phyloP scores from a whole-genome alignment of 768 basidiomycete genomes.

The Lentinula sp. region DNA sequence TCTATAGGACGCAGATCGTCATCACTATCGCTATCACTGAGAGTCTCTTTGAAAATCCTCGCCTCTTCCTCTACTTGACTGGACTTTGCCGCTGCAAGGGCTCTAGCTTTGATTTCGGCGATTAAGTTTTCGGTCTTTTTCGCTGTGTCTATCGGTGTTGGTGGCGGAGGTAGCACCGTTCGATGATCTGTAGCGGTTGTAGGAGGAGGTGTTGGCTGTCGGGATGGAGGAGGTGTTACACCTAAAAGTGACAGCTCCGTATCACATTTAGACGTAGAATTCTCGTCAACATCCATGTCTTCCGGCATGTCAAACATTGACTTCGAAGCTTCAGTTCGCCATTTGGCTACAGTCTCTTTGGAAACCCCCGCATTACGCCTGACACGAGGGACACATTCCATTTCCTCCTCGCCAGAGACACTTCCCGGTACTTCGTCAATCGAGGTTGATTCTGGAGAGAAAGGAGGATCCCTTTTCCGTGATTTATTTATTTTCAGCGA shows the following conservation, averaged over 20 bases:
- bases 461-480: constrained; percentile 33
- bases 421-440: constrained; percentile 51
- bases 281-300: constrained; percentile 8
- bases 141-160: constrained; percentile 22
- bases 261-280: neutral
- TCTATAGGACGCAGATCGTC: constrained; percentile 5
- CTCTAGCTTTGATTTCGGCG: constrained; percentile 59
- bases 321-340: constrained; percentile 8
- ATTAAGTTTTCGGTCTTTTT: constrained; percentile 53
- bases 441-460: constrained; percentile 20
- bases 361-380: constrained; percentile 14
- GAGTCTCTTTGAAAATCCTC: constrained; percentile 10
- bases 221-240: neutral
- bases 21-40: constrained; percentile 7
- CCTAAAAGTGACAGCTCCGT: neutral
- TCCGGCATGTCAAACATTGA: constrained; percentile 7
- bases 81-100: constrained; percentile 37
- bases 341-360: constrained; percentile 4
- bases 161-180: constrained; percentile 1
- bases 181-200: neutral
- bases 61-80: constrained; percentile 37
- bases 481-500: constrained; percentile 7
- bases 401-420: constrained; percentile 61
- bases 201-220: constrained; percentile 10
- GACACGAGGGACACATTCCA: constrained; percentile 25